Base-by-base conservation (phyloP, 2,329 filamentous ascomycete genomes). In the Tolypocladium tundrense region DNA sequence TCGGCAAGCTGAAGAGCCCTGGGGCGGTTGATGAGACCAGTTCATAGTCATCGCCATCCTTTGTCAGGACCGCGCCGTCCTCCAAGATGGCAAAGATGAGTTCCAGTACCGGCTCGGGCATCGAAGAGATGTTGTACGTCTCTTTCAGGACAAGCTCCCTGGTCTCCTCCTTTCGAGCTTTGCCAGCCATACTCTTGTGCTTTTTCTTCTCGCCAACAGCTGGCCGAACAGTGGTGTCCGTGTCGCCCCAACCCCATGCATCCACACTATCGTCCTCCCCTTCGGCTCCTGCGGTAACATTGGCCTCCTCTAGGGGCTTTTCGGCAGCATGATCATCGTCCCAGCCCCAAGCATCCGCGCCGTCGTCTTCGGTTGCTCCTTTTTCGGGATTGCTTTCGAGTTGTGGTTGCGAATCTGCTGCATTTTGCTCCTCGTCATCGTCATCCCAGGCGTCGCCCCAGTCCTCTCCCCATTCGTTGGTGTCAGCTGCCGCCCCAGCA, bases 371-470 rank as follows among this genome's bases (percentile, higher is more conserved):
- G n/a, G 14, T 14, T 63, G 64, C 3, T 60, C 56, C 37, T 61
- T 21, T 19, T 13, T 60, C 14, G 62, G 60, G 14, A 4, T 57
- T 50, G 33, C 27, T 31, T 24, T 35, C 64, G 7, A 67, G 53
- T 41, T 63, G 62, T 19, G 51, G 63, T 59, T 41, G 57, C 16
- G 58, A 57, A 40, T 69, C 60, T 51, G 70, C 64, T 14, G 66
- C 57, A 45, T 65, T 61, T 7, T 65, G 59, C 10, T 75, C 73
- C 40, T 76, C 75, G 27, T 87, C 85, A 2, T 86, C 84, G 27
- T 90, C 88, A 59, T 87, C 85, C 91, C 92, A 97, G 14, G 83
- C 87, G 51, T 85, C 84, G 65, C 89, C 86, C 89, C 91, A 95
- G 53, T 91, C 90, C 57, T 79, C 74, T 51, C 78, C 78, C 89